Conservation (phyloP, 768 basidiomycete species). For the Naganishia antarctica region DNA sequence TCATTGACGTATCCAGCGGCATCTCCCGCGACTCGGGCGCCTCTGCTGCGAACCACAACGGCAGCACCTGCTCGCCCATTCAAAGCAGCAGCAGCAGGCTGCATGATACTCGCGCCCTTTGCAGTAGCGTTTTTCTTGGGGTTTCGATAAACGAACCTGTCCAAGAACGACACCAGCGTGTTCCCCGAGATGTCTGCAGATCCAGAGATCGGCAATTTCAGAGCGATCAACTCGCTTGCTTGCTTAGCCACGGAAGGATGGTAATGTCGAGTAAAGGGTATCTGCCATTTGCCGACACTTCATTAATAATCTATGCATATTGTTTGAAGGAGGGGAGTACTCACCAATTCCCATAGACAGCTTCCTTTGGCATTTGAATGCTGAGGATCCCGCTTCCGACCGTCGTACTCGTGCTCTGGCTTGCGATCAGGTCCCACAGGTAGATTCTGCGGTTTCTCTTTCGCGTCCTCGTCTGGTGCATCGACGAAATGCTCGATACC, state of each 20-base stretch:
- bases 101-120: slow-evolving; percentile 88
- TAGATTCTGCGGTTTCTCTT: slow-evolving; percentile 19
- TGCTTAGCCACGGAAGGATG: slow-evolving; percentile 87
- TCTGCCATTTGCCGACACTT: slow-evolving; percentile 51
- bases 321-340: slow-evolving; percentile 39
- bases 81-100: slow-evolving; percentile 67
- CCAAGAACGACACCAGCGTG: slow-evolving; percentile 89
- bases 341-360: slow-evolving; percentile 84
- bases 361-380: slow-evolving; percentile 73
- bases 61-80: slow-evolving; percentile 54
- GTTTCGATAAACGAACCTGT: slow-evolving; percentile 95
- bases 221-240: slow-evolving; percentile 68
- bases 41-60: slow-evolving; percentile 57
- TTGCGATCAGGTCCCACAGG: slow-evolving; percentile 13
- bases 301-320: background rate
- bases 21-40: slow-evolving; percentile 60
- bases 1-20: slow-evolving; percentile 61
- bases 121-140: slow-evolving; percentile 67
- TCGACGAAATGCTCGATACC: slow-evolving; percentile 48
- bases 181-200: slow-evolving; percentile 84
- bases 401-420: slow-evolving; percentile 61
- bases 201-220: slow-evolving; percentile 67
- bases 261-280: slow-evolving; percentile 74
- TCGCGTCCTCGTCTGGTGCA: slow-evolving; percentile 35
- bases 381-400: slow-evolving; percentile 81